Base-by-base conservation (phyloP, 2,329 filamentous ascomycete genomes). In the Colletotrichum cereale region DNA sequence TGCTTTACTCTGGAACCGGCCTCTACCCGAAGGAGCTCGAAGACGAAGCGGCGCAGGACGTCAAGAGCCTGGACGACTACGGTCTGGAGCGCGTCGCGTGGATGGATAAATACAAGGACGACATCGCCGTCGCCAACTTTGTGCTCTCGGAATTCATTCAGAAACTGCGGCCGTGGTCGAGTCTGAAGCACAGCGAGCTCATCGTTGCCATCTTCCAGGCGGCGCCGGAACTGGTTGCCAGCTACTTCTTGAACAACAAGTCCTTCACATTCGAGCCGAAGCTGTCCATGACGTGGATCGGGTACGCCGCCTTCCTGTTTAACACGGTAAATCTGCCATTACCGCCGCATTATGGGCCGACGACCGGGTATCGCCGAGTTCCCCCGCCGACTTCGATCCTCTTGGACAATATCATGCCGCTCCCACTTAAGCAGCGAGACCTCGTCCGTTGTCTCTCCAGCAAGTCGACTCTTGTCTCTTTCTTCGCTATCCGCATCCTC, bases 261-360 rank as follows among this genome's bases (percentile, higher is more conserved):
- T 89, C 91, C 65, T 96, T 98, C 77, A 90, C 91, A 0, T 94
- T 97, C 73, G 95, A 98, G 52, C 95, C 96, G 0, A 98, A 97
- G 78, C 86, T 97, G 6, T 96, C 95, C 3, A 91, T 95, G 55
- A 96, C 95, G 0, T 99, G 96, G 96, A 93, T 98, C 75, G 95
- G 96, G 52, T 97, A 97, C 79, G 94, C 95, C 0, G 91, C 95
- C 0, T 94, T 98, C 73, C 83, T 99, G 6, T 97, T 97, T 80
- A 93, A 92, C 72, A 90, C 91, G 1, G 90, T 98, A 56, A 88
- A 92, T 68, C 84, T 97, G 44, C 90, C 91, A 1, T 85, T 97
- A 2, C 95, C 95, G 2, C 79, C 84, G 34, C 88, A 88, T 72
- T 94, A 96, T 77, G 94, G 94, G 16, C 89, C 91, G 75, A 85